Base-by-base conservation (phyloP, 75 land plant genomes). In the Picea glauca region DNA sequence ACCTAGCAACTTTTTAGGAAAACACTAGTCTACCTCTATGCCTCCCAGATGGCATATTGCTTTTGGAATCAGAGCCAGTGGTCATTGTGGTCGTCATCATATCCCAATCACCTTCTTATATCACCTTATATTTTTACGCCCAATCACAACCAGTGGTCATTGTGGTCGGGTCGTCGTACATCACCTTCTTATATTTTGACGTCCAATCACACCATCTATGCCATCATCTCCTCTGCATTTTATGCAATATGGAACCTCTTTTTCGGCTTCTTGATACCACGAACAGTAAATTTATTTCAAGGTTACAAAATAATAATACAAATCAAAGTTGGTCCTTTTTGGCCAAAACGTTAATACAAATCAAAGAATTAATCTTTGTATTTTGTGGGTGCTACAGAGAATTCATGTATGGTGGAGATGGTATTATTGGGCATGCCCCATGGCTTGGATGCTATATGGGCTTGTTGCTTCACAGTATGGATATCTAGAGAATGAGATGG, bases 321-420 rank as follows among this genome's bases (percentile, higher is more conserved):
- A 26, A 26, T 26, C 26, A 26, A 26, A 26, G 26, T 26, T 26
- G 26, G 26, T 26, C 26, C 26, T 26, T 26, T 26, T 0, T 26
- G 26, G 26, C 26, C 26, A 26, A 26, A 26, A 26, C 26, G 26
- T 4, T 2, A 40, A 40, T 40, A 40, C 4, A 35, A 4, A 4
- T 40, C 3, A 40, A 4, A 40, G 3, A 4, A 40, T 4, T 40
- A 40, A 4, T 40, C 4, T 40, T 4, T 40, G 0, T 2, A 4
- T 40, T 40, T 40, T 40, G 43, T 40, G 3, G 43, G 3, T 40
- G 43, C 4, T 82, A 85, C 92, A 91, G 92, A 33, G 67, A 32
- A 89, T 93, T 23, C 96, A 94, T 35, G 81, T 83, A 33, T 91
- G 96, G 94, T 93, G 96, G 96, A 84, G 91, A 72, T 93, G 96